Base-by-base conservation (phyloP, 805 yeast genomes). In the Nakazawaea pomicola region DNA sequence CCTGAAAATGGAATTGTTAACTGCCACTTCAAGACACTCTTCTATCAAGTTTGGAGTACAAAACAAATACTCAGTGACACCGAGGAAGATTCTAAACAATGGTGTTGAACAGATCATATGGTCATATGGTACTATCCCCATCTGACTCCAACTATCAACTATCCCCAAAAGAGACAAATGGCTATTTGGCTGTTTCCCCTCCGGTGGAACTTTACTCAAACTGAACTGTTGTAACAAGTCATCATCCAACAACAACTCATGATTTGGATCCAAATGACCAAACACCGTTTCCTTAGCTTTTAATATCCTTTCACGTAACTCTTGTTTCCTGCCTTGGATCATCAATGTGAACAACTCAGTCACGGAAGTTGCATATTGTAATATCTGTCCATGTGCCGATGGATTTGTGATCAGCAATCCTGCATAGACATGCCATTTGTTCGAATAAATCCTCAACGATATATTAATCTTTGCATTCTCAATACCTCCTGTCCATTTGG, bases 71-170 rank as follows among this genome's bases (percentile, higher is more conserved):
- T 93, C 97, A 0, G 95, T 78, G 18, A 93, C 97, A 33, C 98
- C 98, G 30, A 93, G 69, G 62, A 93, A 88, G 30, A 93, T 88
- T 57, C 98, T 74, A 57, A 91, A 93, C 23, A 84, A 57, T 10
- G 99, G 99, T 0, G 99, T 93, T 1, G 96, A 86, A 57, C 98
- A 91, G 45, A 91, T 90, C 64, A 91, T 90, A 61, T 93, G 99
- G 58, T 91, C 96, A 56, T 93, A 91, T 4, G 99, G 99, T 27
- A 84, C 82, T 31, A 93, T 88, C 1, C 83, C 83, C 32, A 87
- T 63, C 48, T 80, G 80, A 53, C 74, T 76, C 99, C 99, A 93
- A 55, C 93, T 81, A 61, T 93, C 98, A 2, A 87, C 98, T 35
- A 93, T 89, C 1, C 95, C 95, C 42, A 93, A 63, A 29, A 93